phyloP scores from a whole-genome alignment of 805 yeast genomes.

The Kodamaea kaohsiungensis region DNA sequence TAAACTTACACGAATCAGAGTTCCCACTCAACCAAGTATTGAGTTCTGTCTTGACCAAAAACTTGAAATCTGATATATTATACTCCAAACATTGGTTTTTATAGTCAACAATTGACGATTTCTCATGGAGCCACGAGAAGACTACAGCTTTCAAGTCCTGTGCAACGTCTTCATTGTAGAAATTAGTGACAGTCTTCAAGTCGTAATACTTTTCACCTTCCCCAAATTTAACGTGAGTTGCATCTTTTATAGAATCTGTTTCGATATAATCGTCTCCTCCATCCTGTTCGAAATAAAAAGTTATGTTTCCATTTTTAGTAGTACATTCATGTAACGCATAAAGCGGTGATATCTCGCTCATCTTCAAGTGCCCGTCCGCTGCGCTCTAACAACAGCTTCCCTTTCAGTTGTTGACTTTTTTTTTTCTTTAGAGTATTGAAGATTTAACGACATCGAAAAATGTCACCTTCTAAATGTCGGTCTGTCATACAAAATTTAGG shows the following conservation, averaged over 20 bases:
- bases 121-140: constrained; percentile 78
- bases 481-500: background rate
- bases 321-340: constrained; percentile 30
- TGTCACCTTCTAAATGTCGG: background rate
- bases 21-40: constrained; percentile 79
- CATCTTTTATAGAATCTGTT: constrained; percentile 33
- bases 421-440: background rate
- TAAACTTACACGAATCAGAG: constrained; percentile 57
- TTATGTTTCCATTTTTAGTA: constrained; percentile 22
- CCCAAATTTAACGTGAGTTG: constrained; percentile 36
- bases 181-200: constrained; percentile 53
- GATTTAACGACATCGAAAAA: background rate
- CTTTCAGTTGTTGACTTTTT: constrained; percentile 7
- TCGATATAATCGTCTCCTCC: constrained; percentile 2
- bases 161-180: constrained; percentile 49
- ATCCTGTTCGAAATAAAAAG: constrained; percentile 16
- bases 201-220: constrained; percentile 19
- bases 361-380: constrained; percentile 9
- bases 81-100: constrained; percentile 67
- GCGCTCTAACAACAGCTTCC: constrained; percentile 1
- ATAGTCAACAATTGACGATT: constrained; percentile 78
- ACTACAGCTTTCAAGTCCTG: constrained; percentile 60
- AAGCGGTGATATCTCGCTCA: constrained; percentile 22
- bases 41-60: constrained; percentile 82
- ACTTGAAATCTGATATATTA: constrained; percentile 69